These are phyloP conservation scores for Cyberlindnera maritima DNA, from an alignment of 805 yeast genomes.

Conservation along the genomic window DNA sequence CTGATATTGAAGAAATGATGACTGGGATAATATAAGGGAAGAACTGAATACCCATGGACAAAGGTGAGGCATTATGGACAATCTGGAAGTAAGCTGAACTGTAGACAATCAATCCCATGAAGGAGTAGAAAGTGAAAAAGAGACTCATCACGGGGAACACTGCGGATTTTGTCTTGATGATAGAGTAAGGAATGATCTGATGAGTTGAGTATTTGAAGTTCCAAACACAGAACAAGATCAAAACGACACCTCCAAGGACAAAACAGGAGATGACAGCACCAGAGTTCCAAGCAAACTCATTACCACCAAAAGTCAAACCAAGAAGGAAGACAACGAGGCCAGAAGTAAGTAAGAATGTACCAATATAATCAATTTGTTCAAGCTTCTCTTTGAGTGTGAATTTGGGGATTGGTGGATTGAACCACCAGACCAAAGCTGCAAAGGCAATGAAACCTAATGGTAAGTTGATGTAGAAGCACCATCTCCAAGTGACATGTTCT, in stretches of 20 bases:
- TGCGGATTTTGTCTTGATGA: conserved; percentile 37
- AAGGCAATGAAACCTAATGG: conserved; percentile 59
- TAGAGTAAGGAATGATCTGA: conserved; percentile 36
- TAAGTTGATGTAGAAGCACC: conserved; percentile 72
- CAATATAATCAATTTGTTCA: conserved; percentile 45
- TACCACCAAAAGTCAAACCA: conserved; percentile 56
- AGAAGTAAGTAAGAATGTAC: conserved; percentile 40
- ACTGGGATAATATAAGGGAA: conserved; percentile 21
- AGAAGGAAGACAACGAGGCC: conserved; percentile 44
- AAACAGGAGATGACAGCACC: conserved; percentile 49
- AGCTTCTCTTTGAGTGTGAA: conserved; percentile 39
- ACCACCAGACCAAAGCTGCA: conserved; percentile 35
- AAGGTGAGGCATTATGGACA: conserved; percentile 32
- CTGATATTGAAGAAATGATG: conserved; percentile 9
- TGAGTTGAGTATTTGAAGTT: conserved; percentile 15
- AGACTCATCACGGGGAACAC: conserved; percentile 30
- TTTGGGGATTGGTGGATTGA: conserved; percentile 47
- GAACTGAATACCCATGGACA: conserved; percentile 23
- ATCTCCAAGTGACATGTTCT: conserved; percentile 60
- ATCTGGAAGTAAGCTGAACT: conserved; percentile 50
- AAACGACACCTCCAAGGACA: conserved; percentile 27
- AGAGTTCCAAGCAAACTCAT: conserved; percentile 49
- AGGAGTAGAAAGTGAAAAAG: conserved; percentile 36
- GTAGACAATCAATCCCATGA: conserved; percentile 38
- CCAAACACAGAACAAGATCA: conserved; percentile 11